phyloP scores from a whole-genome alignment of 1,284 basidiomycete genomes.

The Mycena sp. region DNA sequence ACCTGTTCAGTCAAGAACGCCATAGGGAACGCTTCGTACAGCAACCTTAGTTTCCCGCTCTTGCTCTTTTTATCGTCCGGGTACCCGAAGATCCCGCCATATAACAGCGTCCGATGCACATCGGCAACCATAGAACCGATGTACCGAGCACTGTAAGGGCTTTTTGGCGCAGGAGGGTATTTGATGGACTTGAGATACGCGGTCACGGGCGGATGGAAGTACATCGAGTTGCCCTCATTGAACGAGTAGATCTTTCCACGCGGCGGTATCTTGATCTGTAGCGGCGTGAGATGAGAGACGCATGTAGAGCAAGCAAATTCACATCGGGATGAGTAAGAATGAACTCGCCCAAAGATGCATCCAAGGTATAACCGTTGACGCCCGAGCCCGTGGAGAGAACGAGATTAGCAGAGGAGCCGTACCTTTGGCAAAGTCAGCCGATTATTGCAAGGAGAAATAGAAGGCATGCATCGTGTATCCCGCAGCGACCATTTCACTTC shows the following conservation, averaged over 20 bases:
- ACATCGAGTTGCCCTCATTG: constrained; percentile 98
- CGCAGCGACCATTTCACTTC: constrained; percentile 97
- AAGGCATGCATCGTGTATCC: constrained; percentile 90
- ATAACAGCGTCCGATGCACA: constrained; percentile 95
- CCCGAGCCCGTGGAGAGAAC: constrained; percentile 96
- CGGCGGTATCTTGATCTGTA: constrained; percentile 88
- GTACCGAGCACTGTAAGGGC: constrained; percentile 93
- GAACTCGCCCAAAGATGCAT: constrained; percentile 96
- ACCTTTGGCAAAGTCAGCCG: constrained; percentile 61
- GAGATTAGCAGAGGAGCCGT: constrained; percentile 98
- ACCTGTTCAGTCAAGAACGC: constrained; percentile 95
- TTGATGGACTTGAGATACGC: constrained; percentile 97
- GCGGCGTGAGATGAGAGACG: neutral
- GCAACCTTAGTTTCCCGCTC: constrained; percentile 91
- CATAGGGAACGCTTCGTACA: constrained; percentile 99
- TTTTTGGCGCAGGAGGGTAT: constrained; percentile 79
- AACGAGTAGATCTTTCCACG: constrained; percentile 99
- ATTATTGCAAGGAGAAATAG: constrained; percentile 23
- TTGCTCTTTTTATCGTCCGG: constrained; percentile 99
- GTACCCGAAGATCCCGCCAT: constrained; percentile 99
- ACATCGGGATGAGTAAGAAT: constrained; percentile 98
- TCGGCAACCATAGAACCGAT: constrained; percentile 99
- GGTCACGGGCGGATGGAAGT: constrained; percentile 89
- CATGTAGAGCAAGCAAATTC: constrained; percentile 15
- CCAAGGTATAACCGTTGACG: constrained; percentile 98